Percentiles rank a stretch among this genome's conserved stretches.
Conservation (phyloP, 2,329 filamentous ascomycete species). For the Scortechinia acanthostroma region DNA sequence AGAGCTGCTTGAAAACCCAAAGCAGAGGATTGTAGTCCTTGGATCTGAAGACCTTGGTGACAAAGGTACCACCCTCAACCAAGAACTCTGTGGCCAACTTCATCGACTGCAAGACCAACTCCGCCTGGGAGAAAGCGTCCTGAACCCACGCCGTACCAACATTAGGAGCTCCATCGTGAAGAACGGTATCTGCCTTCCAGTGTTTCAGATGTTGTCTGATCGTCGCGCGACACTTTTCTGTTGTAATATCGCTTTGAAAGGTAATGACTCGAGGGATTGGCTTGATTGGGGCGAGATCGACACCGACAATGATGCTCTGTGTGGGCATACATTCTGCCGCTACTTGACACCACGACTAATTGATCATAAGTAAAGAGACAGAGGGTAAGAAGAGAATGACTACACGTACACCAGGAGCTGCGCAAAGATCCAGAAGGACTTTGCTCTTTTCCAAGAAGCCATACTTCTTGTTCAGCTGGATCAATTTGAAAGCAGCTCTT, state of each 20-base stretch:
- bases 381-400: neutral
- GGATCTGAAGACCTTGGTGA: slow-evolving; percentile 94
- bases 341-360: slow-evolving; percentile 87
- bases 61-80: slow-evolving; percentile 80
- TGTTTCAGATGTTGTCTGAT: slow-evolving; percentile 86
- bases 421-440: slow-evolving; percentile 93
- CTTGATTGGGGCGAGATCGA: slow-evolving; percentile 92
- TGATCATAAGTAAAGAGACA: slow-evolving; percentile 13
- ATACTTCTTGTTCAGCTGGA: slow-evolving; percentile 98
- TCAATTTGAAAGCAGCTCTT: slow-evolving; percentile 92
- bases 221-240: slow-evolving; percentile 87
- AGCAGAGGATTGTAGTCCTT: slow-evolving; percentile 94
- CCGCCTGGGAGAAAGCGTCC: slow-evolving; percentile 95
- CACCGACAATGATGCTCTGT: slow-evolving; percentile 83
- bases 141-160: slow-evolving; percentile 97
- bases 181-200: slow-evolving; percentile 89
- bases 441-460: slow-evolving; percentile 94
- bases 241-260: slow-evolving; percentile 94
- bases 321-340: slow-evolving; percentile 90
- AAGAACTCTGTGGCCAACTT: slow-evolving; percentile 93
- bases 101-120: slow-evolving; percentile 81
- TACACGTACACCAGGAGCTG: slow-evolving; percentile 74
- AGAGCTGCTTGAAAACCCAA: slow-evolving; percentile 97
- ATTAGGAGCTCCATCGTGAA: slow-evolving; percentile 95
- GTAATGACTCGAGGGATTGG: slow-evolving; percentile 87